These are phyloP conservation scores for Trichoderma simmonsii DNA, from an alignment of 2,329 filamentous ascomycete genomes.

Conservation along the genomic window DNA sequence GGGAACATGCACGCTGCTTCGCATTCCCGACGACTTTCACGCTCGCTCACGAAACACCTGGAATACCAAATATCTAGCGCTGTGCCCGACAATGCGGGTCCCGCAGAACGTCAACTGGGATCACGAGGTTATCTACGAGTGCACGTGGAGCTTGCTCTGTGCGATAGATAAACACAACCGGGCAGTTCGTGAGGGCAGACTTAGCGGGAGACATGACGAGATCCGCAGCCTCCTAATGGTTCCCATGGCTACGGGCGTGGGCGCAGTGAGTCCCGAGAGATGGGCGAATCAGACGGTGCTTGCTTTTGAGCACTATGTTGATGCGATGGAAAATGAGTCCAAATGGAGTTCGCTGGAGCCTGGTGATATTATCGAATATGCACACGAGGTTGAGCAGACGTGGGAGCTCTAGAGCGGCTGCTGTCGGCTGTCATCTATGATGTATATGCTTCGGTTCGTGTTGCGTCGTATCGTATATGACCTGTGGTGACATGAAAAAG, in stretches of 20 bases:
- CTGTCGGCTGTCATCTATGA: neutral
- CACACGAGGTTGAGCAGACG: slow-evolving; percentile 9
- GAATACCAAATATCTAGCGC: slow-evolving; percentile 42
- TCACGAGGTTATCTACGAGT: slow-evolving; percentile 52
- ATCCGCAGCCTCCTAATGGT: slow-evolving; percentile 49
- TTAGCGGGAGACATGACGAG: slow-evolving; percentile 19
- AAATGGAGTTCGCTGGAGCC: slow-evolving; percentile 39
- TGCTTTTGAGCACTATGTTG: slow-evolving; percentile 50
- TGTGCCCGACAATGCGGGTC: slow-evolving; percentile 53
- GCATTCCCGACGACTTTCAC: slow-evolving; percentile 39
- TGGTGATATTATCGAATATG: slow-evolving; percentile 10
- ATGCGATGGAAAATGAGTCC: slow-evolving; percentile 42
- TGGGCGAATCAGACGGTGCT: slow-evolving; percentile 51
- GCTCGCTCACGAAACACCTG: slow-evolving; percentile 36
- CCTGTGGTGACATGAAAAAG: neutral
- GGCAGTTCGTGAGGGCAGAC: slow-evolving; percentile 9
- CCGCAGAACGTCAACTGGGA: slow-evolving; percentile 46
- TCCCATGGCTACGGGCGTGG: slow-evolving; percentile 49
- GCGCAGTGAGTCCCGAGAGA: slow-evolving; percentile 41
- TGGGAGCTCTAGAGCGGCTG: neutral
- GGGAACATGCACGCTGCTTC: slow-evolving; percentile 47
- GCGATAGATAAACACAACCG: slow-evolving; percentile 48
- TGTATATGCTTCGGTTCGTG: neutral
- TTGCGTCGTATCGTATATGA: neutral
- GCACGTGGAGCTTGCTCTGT: slow-evolving; percentile 50